Conservation (phyloP, 805 yeast genomes). For the Cyberlindnera petersonii region DNA sequence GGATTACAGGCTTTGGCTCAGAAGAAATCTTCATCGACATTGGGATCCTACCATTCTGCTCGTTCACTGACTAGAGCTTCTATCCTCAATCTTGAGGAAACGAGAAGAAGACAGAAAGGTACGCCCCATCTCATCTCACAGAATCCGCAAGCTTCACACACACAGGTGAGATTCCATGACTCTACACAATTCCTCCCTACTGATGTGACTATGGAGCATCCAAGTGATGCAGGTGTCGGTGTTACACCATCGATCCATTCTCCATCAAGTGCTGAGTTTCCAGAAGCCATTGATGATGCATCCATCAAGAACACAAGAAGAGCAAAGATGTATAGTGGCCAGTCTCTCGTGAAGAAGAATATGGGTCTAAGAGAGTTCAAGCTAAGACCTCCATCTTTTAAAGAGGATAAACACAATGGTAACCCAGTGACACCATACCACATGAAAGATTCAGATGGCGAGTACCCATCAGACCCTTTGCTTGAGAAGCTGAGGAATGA, state of each 20-base stretch:
- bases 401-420: neutral
- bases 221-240: constrained; percentile 1
- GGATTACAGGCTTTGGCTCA: neutral
- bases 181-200: neutral
- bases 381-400: constrained; percentile 7
- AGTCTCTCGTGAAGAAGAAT: constrained; percentile 7
- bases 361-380: constrained; percentile 12
- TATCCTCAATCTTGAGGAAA: constrained; percentile 18
- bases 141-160: neutral
- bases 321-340: constrained; percentile 9
- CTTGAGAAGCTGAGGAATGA: constrained; percentile 21
- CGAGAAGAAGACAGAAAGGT: constrained; percentile 25
- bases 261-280: constrained; percentile 10
- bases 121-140: constrained; percentile 19
- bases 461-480: constrained; percentile 7
- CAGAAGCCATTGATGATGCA: constrained; percentile 8
- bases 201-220: neutral
- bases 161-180: constrained; percentile 5
- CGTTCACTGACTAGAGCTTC: constrained; percentile 13
- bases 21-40: constrained; percentile 7
- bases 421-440: neutral
- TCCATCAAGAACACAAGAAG: constrained; percentile 6
- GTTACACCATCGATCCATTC: constrained; percentile 17
- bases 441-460: constrained; percentile 4
- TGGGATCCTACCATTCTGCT: constrained; percentile 12